These are phyloP conservation scores for Mycena rebaudengoi DNA, from an alignment of 768 basidiomycete species.

Conservation along the genomic window DNA sequence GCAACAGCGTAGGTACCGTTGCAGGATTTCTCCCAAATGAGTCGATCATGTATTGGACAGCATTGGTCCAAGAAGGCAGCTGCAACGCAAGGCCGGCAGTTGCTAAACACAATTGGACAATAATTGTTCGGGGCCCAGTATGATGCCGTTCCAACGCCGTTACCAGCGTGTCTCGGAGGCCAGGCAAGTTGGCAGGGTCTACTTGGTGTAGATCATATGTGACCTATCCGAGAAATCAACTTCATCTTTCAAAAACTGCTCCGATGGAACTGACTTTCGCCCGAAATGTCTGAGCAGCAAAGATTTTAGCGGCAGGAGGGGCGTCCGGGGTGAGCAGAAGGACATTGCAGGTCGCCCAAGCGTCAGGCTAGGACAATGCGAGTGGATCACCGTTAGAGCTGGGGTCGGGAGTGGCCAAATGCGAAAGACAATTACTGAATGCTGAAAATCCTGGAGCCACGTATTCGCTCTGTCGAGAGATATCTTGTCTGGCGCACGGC, in stretches of 20 bases:
- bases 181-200: conserved; percentile 69
- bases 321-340: conserved; percentile 85
- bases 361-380: conserved; percentile 85
- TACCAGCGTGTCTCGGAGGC: conserved; percentile 90
- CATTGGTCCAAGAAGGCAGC: conserved; percentile 84
- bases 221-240: conserved; percentile 66
- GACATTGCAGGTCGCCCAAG: conserved; percentile 95
- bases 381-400: conserved; percentile 73
- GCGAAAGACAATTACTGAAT: conserved; percentile 92
- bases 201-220: conserved; percentile 95
- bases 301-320: conserved; percentile 83
- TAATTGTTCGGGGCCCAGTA: conserved; percentile 81
- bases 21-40: conserved; percentile 84
- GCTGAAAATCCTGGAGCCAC: conserved; percentile 99
- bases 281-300: conserved; percentile 96
- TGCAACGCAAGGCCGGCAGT: conserved; percentile 92
- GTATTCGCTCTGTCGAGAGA: conserved; percentile 89
- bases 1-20: conserved; percentile 84
- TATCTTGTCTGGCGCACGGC: conserved; percentile 80
- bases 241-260: conserved; percentile 31
- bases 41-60: conserved; percentile 83
- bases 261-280: conserved; percentile 73
- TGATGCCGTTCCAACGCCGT: conserved; percentile 77
- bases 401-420: conserved; percentile 69
- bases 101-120: conserved; percentile 90